Conservation (phyloP, 2,329 filamentous ascomycete genomes). For the Tolypocladium endophyticum region DNA sequence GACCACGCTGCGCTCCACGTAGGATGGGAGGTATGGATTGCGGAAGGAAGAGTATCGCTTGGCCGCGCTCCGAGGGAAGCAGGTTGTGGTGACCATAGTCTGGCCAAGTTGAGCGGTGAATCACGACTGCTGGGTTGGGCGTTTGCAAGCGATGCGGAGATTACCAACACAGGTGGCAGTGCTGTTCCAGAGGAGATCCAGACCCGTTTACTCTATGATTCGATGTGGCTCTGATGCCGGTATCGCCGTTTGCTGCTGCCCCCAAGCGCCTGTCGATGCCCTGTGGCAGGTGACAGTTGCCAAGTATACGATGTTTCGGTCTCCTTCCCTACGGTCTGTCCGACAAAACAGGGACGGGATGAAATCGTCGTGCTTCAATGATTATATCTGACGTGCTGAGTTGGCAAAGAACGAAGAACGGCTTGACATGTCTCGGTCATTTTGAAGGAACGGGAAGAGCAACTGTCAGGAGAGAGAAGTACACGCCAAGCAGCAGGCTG, state of each 20-base stretch:
- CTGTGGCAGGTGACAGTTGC: neutral
- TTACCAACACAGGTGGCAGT: neutral
- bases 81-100: conserved; percentile 10
- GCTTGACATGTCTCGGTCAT: neutral
- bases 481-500: neutral
- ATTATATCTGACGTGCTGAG: neutral
- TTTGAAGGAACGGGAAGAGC: neutral
- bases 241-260: conserved; percentile 1
- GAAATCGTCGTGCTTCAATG: neutral
- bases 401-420: neutral
- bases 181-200: neutral
- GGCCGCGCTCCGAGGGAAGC: conserved; percentile 6
- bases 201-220: neutral
- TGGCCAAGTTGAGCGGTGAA: neutral
- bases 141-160: neutral
- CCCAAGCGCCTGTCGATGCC: neutral
- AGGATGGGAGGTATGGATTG: conserved; percentile 7
- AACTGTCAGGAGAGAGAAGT: neutral
- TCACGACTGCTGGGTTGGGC: neutral
- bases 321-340: neutral
- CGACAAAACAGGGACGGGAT: neutral
- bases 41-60: conserved; percentile 6
- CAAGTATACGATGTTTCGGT: neutral
- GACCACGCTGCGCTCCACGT: conserved; percentile 6
- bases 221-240: neutral